A percentile compares a stretch with the other conserved stretches of the same genome.
Evolutionary conservation across 1,284 basidiomycete genomes (phyloP).

Genomic region (Puccinia triticina): DNA sequence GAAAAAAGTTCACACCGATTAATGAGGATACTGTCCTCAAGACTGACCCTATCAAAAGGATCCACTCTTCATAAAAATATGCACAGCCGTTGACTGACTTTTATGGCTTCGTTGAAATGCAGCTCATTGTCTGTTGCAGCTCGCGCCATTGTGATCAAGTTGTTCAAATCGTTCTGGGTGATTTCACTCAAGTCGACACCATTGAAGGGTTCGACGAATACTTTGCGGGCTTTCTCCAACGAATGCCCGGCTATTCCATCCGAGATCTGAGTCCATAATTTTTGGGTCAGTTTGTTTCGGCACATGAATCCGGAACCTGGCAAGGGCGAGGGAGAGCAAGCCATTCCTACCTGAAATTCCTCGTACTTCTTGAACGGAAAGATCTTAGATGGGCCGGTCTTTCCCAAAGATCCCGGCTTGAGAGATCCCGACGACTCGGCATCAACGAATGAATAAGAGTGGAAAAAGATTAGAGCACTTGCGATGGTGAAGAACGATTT

Average conservation of each 20-base stretch:
- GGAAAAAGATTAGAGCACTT: background rate
- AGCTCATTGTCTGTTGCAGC: background rate
- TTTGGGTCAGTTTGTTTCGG: background rate
- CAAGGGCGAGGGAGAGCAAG: too few species aligned
- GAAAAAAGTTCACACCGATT: background rate
- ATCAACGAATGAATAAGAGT: background rate
- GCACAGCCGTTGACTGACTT: background rate
- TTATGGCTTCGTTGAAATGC: background rate
- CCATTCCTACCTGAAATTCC: conserved; percentile 2
- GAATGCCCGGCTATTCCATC: conserved; percentile 12
- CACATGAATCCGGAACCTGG: background rate
- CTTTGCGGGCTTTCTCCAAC: background rate
- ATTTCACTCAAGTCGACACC: background rate
- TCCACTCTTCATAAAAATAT: background rate
- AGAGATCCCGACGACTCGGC: background rate
- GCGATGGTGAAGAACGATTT: background rate
- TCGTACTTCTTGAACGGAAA: conserved; percentile 13
- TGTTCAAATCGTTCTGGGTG: conserved; percentile 7
- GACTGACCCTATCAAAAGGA: background rate
- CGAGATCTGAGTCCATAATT: background rate
- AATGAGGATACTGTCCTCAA: background rate
- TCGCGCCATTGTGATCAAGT: background rate
- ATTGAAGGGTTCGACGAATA: conserved; percentile 7
- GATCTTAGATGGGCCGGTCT: background rate
- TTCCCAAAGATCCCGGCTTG: background rate